Conservation (phyloP, 805 yeast genomes). For the Ogataea sp. region DNA sequence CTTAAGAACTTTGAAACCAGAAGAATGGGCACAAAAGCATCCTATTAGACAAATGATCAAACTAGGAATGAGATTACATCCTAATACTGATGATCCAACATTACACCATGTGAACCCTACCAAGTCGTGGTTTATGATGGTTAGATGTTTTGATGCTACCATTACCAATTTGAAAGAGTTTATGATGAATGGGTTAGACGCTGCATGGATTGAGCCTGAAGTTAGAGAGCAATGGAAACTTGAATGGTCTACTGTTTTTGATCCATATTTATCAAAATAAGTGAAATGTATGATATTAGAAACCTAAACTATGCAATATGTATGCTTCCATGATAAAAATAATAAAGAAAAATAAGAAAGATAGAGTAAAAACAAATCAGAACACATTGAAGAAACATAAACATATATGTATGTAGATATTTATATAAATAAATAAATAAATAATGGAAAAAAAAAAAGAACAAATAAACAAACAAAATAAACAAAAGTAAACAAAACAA, state of each 20-base stretch:
- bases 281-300: no score
- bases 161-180: conserved; percentile 14
- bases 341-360: no score
- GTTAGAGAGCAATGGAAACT: conserved; percentile 10
- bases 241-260: conserved; percentile 12
- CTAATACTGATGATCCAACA: conserved; percentile 26
- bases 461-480: no score
- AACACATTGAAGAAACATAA: no score
- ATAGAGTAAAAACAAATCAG: no score
- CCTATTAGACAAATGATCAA: conserved; percentile 22
- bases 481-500: no score
- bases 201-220: conserved; percentile 19
- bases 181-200: conserved; percentile 20
- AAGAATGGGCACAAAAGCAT: conserved; percentile 23
- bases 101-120: conserved; percentile 24
- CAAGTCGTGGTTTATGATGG: conserved; percentile 25
- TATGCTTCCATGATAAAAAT: no score
- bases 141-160: conserved; percentile 18
- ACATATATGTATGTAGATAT: no score
- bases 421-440: no score
- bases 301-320: no score
- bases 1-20: conserved; percentile 17
- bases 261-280: not conserved
- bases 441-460: no score
- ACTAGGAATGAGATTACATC: conserved; percentile 19